Evolutionary conservation across 768 basidiomycete species (phyloP).

Genomic region (Lactarius evosmus): DNA sequence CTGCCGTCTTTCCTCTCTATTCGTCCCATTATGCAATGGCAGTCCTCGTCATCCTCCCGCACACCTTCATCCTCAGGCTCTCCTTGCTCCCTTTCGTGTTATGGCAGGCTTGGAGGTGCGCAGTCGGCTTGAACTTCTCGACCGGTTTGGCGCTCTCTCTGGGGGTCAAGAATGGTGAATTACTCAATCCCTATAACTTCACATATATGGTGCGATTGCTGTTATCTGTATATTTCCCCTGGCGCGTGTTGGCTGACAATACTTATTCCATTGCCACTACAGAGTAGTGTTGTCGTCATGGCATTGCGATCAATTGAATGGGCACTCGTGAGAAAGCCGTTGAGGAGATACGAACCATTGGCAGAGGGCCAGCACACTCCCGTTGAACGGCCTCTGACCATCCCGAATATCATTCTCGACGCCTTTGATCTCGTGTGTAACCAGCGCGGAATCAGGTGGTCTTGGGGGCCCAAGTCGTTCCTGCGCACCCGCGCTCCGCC

Average conservation of each 20-base stretch:
- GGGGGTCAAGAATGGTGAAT: neutral
- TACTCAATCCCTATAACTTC: conserved; percentile 11
- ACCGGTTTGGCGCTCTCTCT: conserved; percentile 5
- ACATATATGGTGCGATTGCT: conserved; percentile 14
- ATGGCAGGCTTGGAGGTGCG: conserved; percentile 15
- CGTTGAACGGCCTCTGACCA: conserved; percentile 11
- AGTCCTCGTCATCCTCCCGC: conserved; percentile 21
- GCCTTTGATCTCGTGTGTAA: conserved; percentile 23
- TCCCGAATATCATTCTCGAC: conserved; percentile 19
- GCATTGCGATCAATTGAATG: conserved; percentile 14
- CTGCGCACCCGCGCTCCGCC: neutral
- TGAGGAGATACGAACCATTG: conserved; percentile 12
- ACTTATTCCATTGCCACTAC: too few species aligned
- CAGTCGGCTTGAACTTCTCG: conserved; percentile 10
- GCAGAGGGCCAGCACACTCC: neutral
- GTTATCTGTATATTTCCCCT: neutral
- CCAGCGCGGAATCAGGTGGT: conserved; percentile 26
- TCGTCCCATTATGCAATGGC: conserved; percentile 8
- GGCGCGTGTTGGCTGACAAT: neutral
- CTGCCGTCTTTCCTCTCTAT: conserved; percentile 11
- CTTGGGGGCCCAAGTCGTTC: conserved; percentile 24
- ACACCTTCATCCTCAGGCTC: conserved; percentile 6
- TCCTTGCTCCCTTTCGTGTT: conserved; percentile 15
- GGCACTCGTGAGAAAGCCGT: conserved; percentile 9
- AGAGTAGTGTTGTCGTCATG: conserved; percentile 9